Percentiles rank a stretch among this genome's conserved stretches.
phyloP scores from a whole-genome alignment of 2,329 filamentous ascomycete genomes.

The Fusarium pseudocircinatum region DNA sequence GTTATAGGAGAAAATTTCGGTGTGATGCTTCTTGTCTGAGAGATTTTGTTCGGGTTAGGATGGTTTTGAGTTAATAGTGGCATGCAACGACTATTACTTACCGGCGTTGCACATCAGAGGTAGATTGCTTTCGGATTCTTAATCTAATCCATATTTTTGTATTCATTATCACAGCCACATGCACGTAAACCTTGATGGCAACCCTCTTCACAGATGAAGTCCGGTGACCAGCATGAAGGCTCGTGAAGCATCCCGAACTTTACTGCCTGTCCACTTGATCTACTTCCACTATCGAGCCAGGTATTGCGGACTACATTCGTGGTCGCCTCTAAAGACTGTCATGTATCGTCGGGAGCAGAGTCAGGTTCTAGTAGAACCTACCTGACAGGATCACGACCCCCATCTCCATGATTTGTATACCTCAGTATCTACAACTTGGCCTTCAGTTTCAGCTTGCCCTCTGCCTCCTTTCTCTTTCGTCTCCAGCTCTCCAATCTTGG shows the following conservation, averaged over 20 bases:
- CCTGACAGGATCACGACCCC: background rate
- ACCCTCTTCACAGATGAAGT: background rate
- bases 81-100: background rate
- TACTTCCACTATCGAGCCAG: no score
- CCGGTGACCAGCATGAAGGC: background rate
- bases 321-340: background rate
- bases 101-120: slow-evolving; percentile 4
- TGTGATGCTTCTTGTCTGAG: background rate
- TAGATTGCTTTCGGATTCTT: slow-evolving; percentile 3
- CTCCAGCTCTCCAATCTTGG: slow-evolving; percentile 23
- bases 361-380: background rate
- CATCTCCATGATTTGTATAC: no score
- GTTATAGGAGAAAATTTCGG: background rate
- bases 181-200: background rate
- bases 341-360: background rate
- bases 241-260: background rate
- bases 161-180: no score
- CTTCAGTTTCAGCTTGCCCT: slow-evolving; percentile 1
- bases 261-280: background rate
- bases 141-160: slow-evolving; percentile 5
- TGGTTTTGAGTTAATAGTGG: slow-evolving; percentile 1
- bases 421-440: background rate
- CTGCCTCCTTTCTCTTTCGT: slow-evolving; percentile 24
- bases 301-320: background rate
- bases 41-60: background rate